A percentile compares a stretch with the other conserved stretches of the same genome.
Conservation (phyloP, 495 filamentous ascomycete genomes). For the Podospora australis region DNA sequence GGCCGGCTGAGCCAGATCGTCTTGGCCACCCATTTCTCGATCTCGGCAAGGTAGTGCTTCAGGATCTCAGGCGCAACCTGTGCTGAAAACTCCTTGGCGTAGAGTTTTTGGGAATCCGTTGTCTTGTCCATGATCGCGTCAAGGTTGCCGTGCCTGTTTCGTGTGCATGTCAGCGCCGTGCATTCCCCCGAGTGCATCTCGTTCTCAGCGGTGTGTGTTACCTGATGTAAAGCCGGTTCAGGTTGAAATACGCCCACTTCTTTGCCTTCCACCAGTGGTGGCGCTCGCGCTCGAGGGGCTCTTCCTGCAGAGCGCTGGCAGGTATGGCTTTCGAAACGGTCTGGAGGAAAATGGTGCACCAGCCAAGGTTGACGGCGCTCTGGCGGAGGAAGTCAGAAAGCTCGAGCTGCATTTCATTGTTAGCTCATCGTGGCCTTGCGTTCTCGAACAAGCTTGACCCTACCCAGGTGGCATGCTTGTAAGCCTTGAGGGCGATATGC, state of each 20-base stretch:
- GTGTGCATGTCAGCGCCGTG: no score
- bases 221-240: conserved; percentile 93
- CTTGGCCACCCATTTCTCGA: conserved; percentile 95
- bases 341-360: conserved; percentile 89
- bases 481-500: conserved; percentile 86
- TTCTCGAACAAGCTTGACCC: conserved; percentile 34
- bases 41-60: conserved; percentile 83
- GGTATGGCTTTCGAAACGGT: conserved; percentile 83
- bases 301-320: conserved; percentile 68
- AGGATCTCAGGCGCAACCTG: conserved; percentile 94
- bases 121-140: conserved; percentile 53
- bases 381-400: conserved; percentile 68
- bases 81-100: conserved; percentile 81
- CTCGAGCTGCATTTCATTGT: conserved; percentile 70
- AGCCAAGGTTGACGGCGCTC: conserved; percentile 78
- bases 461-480: conserved; percentile 97
- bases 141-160: conserved; percentile 94
- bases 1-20: conserved; percentile 91
- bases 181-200: no score
- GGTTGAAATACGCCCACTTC: conserved; percentile 97
- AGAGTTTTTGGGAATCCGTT: conserved; percentile 64
- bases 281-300: conserved; percentile 77
- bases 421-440: neutral
- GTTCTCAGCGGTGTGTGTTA: conserved; percentile 35
- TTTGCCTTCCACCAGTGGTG: conserved; percentile 99